Conservation (phyloP, 306 rosid species). For the Castanea sativa region DNA sequence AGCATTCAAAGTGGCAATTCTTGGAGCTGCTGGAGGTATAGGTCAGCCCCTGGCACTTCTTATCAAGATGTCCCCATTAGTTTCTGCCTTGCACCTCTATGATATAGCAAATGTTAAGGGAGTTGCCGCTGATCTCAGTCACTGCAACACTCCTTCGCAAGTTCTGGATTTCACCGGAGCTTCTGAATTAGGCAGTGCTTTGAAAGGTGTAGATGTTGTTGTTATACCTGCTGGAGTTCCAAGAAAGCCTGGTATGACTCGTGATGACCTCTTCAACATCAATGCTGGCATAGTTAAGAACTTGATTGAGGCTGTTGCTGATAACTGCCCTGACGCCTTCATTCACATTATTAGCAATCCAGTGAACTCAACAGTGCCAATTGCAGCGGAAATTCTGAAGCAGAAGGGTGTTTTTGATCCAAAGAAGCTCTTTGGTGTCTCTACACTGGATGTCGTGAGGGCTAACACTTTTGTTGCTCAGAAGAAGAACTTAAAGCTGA, state of each 20-base stretch:
- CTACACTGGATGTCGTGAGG: constrained; percentile 95
- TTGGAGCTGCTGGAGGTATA: constrained; percentile 96
- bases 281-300: constrained; percentile 88
- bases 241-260: constrained; percentile 97
- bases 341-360: constrained; percentile 91
- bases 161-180: constrained; percentile 84
- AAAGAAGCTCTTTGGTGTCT: constrained; percentile 90
- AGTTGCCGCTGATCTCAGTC: constrained; percentile 95
- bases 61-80: constrained; percentile 92
- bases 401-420: constrained; percentile 92
- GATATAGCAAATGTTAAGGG: constrained; percentile 96
- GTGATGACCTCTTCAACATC: constrained; percentile 95
- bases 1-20: constrained; percentile 80
- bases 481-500: constrained; percentile 83
- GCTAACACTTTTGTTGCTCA: constrained; percentile 98
- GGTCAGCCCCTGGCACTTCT: constrained; percentile 94
- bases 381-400: constrained; percentile 85
- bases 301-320: constrained; percentile 88
- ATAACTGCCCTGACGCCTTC: constrained; percentile 88
- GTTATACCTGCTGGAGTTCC: constrained; percentile 99
- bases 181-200: constrained; percentile 56
- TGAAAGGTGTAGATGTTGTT: constrained; percentile 80
- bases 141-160: constrained; percentile 91
- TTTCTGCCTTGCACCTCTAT: constrained; percentile 79
- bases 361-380: constrained; percentile 92